Evolutionary conservation across 2,329 filamentous ascomycete genomes (phyloP), one percentile per base, ranked within the genome.

Genomic region (Aciculosporium take): DNA sequence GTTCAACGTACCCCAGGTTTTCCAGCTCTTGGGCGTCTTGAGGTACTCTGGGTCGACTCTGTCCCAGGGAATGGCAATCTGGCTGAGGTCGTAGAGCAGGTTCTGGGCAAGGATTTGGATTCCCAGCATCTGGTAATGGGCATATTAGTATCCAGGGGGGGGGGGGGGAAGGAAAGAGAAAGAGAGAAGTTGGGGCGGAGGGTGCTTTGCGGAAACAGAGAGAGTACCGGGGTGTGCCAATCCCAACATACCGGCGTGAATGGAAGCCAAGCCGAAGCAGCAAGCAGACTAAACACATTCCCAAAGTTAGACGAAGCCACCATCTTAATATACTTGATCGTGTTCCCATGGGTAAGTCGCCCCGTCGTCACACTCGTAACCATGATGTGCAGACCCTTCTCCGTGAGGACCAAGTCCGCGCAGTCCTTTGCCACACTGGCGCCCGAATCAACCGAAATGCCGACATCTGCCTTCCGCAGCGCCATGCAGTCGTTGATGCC

Each of bases 311-410:
- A 55, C 1, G 54, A 56, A 7, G 53, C 45, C 8, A 55, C 54
- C 54, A 56, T 56, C 51, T 53, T 55, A 45, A 55, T 53, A 40
- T 55, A 55, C 42, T 55, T 55, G 50, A 55, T 52, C 4, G 53
- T 51, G 45, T 55, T 55, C 35, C 52, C 53, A 18, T 55, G 52
- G 8, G 53, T 55, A 10, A 52, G 37, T 12, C 53, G 51, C 0
- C 53, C 54, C 3, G 49, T 49, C 3, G 44, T 48, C 29, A 56
- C 53, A 25, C 50, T 49, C 7, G 51, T 40, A 1, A 50, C 52
- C 21, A 56, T 52, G 21, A 56, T 53, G 9, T 44, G 43, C n/a
- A 55, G 47, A 4, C 52, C 53, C 46, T 56, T 56, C 31, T 55
- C 51, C 4, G 54, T 56, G 23, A 56, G 43, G 24, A 56, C 54